A percentile compares a stretch with the other conserved stretches of the same genome.
phyloP scores from a whole-genome alignment of 441 rosid species.

The Francoa sonchifolia region DNA sequence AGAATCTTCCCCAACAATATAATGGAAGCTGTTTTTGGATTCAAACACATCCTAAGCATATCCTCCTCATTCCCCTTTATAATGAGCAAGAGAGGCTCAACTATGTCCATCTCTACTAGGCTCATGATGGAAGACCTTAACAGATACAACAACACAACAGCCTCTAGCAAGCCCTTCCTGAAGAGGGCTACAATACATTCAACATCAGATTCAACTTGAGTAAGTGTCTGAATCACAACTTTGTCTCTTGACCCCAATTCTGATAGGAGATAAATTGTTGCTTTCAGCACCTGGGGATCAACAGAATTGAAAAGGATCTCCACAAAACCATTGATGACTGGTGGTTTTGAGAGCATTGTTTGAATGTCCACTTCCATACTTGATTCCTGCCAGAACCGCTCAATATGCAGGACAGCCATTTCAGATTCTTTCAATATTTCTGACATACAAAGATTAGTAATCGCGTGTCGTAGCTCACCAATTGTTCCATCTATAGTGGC shows the following conservation, averaged over 20 bases:
- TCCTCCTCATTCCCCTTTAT: conserved; percentile 30
- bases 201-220: conserved; percentile 52
- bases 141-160: conserved; percentile 42
- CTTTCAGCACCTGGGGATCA: conserved; percentile 31
- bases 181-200: conserved; percentile 51
- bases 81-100: conserved; percentile 33
- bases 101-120: conserved; percentile 40
- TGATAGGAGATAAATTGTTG: conserved; percentile 43
- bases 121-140: conserved; percentile 29
- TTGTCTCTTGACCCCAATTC: conserved; percentile 56
- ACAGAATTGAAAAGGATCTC: conserved; percentile 59
- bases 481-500: conserved; percentile 34
- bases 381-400: conserved; percentile 42
- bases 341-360: conserved; percentile 43
- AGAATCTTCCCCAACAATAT: conserved; percentile 39
- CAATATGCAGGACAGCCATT: conserved; percentile 47
- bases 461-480: conserved; percentile 36
- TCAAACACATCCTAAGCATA: conserved; percentile 32
- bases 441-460: conserved; percentile 46
- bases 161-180: conserved; percentile 53
- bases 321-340: conserved; percentile 50
- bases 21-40: conserved; percentile 42
- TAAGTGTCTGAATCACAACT: conserved; percentile 45
- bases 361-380: conserved; percentile 28
- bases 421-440: conserved; percentile 55